Conservation (phyloP, 2,329 filamentous ascomycete genomes). For the Colletotrichum abscissum region DNA sequence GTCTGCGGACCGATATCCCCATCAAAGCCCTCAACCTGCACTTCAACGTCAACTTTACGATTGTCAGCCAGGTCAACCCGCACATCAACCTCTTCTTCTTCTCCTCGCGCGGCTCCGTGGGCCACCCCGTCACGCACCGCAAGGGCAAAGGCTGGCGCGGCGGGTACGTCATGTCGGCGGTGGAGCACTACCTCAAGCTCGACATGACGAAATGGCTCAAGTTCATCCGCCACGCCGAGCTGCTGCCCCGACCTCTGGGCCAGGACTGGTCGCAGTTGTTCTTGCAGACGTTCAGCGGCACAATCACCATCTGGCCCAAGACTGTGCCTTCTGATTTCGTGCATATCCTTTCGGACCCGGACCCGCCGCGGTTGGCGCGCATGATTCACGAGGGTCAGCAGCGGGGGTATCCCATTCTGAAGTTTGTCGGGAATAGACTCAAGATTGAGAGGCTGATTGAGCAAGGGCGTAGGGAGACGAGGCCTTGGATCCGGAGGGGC, state of each 20-base stretch:
- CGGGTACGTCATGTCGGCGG: conserved; percentile 90
- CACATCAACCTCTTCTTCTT: conserved; percentile 99
- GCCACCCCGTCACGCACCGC: conserved; percentile 92
- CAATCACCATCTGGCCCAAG: conserved; percentile 96
- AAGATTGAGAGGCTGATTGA: conserved; percentile 82
- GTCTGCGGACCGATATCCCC: conserved; percentile 92
- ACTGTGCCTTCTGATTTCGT: conserved; percentile 82
- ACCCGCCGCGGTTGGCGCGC: conserved; percentile 76
- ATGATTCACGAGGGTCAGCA: conserved; percentile 95
- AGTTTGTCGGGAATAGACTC: conserved; percentile 89
- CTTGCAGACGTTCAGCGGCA: conserved; percentile 94
- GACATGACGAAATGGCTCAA: conserved; percentile 98
- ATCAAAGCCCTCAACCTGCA: conserved; percentile 94
- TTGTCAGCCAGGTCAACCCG: conserved; percentile 90
- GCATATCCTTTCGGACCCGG: conserved; percentile 88
- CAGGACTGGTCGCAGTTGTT: conserved; percentile 98
- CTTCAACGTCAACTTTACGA: conserved; percentile 98
- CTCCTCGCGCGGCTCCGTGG: conserved; percentile 90
- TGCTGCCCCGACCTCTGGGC: conserved; percentile 88
- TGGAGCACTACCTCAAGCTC: conserved; percentile 95
- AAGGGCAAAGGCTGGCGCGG: conserved; percentile 95
- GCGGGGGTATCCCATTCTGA: conserved; percentile 89
- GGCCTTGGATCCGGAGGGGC: conserved; percentile 58
- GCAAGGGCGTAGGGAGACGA: conserved; percentile 65
- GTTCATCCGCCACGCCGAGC: conserved; percentile 90